Evolutionary conservation across 202 grass and related monocot genomes (phyloP), one percentile per base, ranked within the genome.

Genomic region (Eragrostis tef): DNA sequence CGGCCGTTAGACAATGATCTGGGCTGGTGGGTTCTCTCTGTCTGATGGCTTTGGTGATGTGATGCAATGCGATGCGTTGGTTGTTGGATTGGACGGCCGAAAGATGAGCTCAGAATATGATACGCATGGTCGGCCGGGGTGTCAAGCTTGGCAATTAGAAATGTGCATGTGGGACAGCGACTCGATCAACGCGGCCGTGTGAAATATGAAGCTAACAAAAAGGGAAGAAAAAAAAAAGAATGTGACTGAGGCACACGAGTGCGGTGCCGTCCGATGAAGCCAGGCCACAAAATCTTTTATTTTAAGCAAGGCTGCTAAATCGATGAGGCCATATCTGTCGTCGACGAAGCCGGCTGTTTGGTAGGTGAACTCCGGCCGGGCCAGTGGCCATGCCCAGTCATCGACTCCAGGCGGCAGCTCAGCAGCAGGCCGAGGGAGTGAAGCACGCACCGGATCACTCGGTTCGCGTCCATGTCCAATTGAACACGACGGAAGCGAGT

Each of bases 261-360:
- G 31, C 83, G 66, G 74, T 73, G 75, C 75, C 83, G 75, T 15
- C 83, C 22, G 67, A 63, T 31, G 4, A 71, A 65, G 16, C 47
- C 61, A 31, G 19, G 54, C 83, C 83, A 73, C 83, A 25, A 1
- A 26, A 24, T 0, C 11, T 44, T 68, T 43, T 41, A 5, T 11
- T 51, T 7, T 64, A 22, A 22, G 54, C 54, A 39, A 39, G 34
- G 34, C 34, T 39, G 34, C 34, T 39, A 39, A 39, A 39, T 39
- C 34, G 34, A 39, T 39, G 34, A 39, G 34, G 34, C 34, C 34
- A 39, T 39, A 39, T 39, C 34, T 39, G 34, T 39, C 34, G 34
- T 39, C 34, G 34, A 39, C 5, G 29, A 31, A 31, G 29, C 29
- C 3, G 29, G 29, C 34, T 39, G 34, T 4, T 39, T 39, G 34